phyloP scores from a whole-genome alignment of 2,329 filamentous ascomycete genomes.

The Magnaporthiopsis rhizophila region DNA sequence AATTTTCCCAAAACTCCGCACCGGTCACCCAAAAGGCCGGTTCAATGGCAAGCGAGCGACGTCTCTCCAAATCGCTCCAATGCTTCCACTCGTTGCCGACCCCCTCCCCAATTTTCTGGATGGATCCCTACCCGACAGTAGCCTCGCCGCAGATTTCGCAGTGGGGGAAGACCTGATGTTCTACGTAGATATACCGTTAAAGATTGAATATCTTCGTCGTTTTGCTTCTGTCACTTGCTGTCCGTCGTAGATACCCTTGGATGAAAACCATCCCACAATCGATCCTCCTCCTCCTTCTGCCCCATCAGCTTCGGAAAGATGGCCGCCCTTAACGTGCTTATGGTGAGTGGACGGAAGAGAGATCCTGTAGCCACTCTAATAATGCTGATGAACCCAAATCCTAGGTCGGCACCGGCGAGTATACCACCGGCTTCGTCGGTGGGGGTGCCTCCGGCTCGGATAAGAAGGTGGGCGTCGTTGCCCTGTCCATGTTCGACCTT shows the following conservation, averaged over 20 bases:
- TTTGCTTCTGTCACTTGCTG: background rate
- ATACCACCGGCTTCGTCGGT: conserved; percentile 91
- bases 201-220: background rate
- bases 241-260: background rate
- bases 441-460: conserved; percentile 77
- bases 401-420: conserved; percentile 85
- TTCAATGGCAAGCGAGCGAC: background rate
- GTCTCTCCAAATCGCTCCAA: conserved; percentile 3
- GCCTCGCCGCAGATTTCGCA: background rate
- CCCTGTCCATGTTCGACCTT: conserved; percentile 81
- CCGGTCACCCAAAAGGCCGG: background rate
- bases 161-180: background rate
- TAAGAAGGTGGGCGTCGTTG: conserved; percentile 94
- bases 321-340: conserved; percentile 59
- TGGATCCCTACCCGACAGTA: background rate
- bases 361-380: background rate
- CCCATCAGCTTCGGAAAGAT: conserved; percentile 24
- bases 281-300: background rate
- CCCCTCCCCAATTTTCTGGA: conserved; percentile 1
- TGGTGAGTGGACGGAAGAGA: conserved; percentile 38
- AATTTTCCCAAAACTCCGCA: background rate
- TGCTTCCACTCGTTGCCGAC: conserved; percentile 1
- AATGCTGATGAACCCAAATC: conserved; percentile 8
- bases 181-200: background rate
- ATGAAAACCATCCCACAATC: background rate